These are phyloP conservation scores for Geotrichum bryndzae DNA, from an alignment of 1,139 yeast genomes.

Conservation along the genomic window DNA sequence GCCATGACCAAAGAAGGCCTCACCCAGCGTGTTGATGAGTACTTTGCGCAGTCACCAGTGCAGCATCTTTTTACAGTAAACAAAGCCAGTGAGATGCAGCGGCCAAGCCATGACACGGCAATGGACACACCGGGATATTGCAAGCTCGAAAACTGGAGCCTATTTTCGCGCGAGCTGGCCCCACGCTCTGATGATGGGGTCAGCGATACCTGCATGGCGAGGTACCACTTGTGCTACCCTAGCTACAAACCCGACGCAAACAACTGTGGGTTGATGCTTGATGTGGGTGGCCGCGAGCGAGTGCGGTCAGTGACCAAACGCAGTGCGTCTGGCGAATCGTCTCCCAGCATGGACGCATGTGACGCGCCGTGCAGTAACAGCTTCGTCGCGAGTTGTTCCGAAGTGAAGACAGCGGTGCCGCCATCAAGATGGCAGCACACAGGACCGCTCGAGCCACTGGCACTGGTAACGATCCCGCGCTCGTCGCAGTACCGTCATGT, in stretches of 20 bases:
- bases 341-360: not conserved
- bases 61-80: constrained; percentile 11
- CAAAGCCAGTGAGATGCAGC: not conserved
- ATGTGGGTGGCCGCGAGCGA: constrained; percentile 3
- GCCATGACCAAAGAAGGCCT: constrained; percentile 14
- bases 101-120: not conserved
- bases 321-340: not conserved
- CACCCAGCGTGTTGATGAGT: constrained; percentile 13
- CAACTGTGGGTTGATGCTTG: constrained; percentile 10
- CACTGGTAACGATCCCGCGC: constrained; percentile 16
- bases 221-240: constrained; percentile 13
- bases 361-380: not conserved
- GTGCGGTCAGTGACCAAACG: not conserved
- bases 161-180: constrained; percentile 5
- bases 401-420: not conserved
- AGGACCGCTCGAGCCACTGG: constrained; percentile 18
- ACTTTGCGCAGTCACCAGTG: constrained; percentile 10
- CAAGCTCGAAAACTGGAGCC: not conserved
- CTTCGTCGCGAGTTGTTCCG: not conserved
- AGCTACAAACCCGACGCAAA: constrained; percentile 9
- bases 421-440: not conserved
- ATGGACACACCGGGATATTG: not conserved
- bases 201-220: not conserved
- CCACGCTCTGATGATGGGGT: not conserved
- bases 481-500: constrained; percentile 15